phyloP scores from a whole-genome alignment of 148 eudicot species.

The Rhododendron vialii region DNA sequence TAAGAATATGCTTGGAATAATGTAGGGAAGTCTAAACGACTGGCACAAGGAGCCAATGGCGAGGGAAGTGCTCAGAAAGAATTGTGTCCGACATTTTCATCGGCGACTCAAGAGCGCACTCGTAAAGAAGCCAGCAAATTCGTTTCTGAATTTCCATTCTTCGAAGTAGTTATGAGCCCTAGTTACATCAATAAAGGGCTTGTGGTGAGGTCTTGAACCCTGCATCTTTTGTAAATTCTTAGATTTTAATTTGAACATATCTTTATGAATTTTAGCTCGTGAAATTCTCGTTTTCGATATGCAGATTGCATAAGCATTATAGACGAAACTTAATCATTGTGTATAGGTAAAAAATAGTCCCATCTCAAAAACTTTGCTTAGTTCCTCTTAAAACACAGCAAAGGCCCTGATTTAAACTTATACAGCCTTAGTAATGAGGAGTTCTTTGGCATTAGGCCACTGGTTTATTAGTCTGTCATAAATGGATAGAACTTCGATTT shows the following conservation, averaged over 20 bases:
- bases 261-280: background rate
- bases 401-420: background rate
- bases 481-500: background rate
- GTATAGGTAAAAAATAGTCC: background rate
- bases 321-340: background rate
- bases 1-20: background rate
- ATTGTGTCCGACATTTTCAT: background rate
- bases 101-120: background rate
- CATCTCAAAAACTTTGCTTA: background rate
- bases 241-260: background rate
- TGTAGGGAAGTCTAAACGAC: constrained; percentile 5
- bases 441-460: background rate
- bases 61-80: background rate
- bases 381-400: background rate
- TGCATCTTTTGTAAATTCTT: no score
- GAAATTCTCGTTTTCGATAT: background rate
- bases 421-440: background rate
- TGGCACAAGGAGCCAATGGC: background rate
- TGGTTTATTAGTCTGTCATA: background rate
- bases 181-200: background rate
- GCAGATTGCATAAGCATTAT: background rate
- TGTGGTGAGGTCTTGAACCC: constrained; percentile 9
- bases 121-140: background rate
- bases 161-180: constrained; percentile 1
- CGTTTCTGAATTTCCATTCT: constrained; percentile 9